Evolutionary conservation across 2,329 filamentous ascomycete species (phyloP).

Genomic region (Xylaria arbuscula): DNA sequence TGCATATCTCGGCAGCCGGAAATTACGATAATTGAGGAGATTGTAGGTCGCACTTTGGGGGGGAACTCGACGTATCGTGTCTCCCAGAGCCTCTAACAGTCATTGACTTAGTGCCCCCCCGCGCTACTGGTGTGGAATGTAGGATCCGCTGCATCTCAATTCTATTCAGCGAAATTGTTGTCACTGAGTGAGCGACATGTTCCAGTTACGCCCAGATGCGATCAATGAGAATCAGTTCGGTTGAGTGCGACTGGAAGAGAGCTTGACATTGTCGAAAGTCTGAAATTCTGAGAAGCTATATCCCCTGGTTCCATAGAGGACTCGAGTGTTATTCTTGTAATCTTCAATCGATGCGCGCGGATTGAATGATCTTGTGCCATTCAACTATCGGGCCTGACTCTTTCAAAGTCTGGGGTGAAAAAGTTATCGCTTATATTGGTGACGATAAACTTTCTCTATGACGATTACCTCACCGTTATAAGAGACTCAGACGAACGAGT

Average conservation of each 20-base stretch:
- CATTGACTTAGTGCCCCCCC: conserved; percentile 64
- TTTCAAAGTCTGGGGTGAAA: conserved; percentile 58
- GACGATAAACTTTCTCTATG: conserved; percentile 53
- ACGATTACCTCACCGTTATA: conserved; percentile 57
- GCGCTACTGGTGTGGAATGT: conserved; percentile 62
- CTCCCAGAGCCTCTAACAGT: conserved; percentile 68
- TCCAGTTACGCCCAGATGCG: conserved; percentile 59
- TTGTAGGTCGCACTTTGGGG: too few relatives aligned
- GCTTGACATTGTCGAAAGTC: conserved; percentile 46
- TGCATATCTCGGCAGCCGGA: too few relatives aligned
- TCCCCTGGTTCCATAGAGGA: conserved; percentile 75
- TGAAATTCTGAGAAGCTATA: conserved; percentile 64
- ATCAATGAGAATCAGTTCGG: conserved; percentile 53
- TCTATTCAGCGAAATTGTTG: conserved; percentile 59
- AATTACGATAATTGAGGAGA: too few relatives aligned
- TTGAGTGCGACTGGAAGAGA: conserved; percentile 48
- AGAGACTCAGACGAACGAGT: conserved; percentile 55
- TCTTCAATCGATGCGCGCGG: conserved; percentile 71
- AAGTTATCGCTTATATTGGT: conserved; percentile 53
- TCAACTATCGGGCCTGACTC: conserved; percentile 64
- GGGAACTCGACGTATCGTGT: conserved; percentile 71
- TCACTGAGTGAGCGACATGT: conserved; percentile 65
- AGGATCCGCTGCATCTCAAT: conserved; percentile 57
- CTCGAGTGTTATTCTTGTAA: conserved; percentile 72
- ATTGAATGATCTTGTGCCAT: conserved; percentile 68